Conservation (phyloP, 371 early-diverging fungal genomes). For the Globomyces sp. region DNA sequence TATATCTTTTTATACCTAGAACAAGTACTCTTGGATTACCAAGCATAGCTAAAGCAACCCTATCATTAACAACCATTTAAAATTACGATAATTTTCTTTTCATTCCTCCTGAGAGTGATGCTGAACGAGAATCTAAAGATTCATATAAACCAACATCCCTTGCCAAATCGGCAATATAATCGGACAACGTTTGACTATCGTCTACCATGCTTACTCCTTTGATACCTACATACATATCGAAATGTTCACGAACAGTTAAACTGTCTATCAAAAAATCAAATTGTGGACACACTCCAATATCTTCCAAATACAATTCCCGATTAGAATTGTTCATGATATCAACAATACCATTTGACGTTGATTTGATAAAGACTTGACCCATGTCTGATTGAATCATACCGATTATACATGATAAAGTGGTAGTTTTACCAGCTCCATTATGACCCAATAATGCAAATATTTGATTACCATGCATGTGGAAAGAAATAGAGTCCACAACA, state of each 20-base stretch:
- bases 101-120: slow-evolving; percentile 18
- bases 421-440: slow-evolving; percentile 22
- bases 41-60: neutral
- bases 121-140: neutral
- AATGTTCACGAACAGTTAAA: neutral
- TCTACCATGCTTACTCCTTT: neutral
- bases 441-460: slow-evolving; percentile 18
- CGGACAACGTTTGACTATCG: neutral
- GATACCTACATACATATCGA: neutral
- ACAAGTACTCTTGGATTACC: neutral
- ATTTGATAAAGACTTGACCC: slow-evolving; percentile 12
- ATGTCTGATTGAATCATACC: slow-evolving; percentile 56
- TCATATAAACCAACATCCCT: neutral
- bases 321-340: slow-evolving; percentile 51
- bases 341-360: slow-evolving; percentile 47
- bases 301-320: neutral
- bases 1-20: no score
- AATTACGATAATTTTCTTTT: neutral
- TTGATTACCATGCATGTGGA: no score
- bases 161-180: neutral
- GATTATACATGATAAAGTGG: slow-evolving; percentile 63
- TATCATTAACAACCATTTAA: no score
- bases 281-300: neutral
- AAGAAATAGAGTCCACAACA: no score
- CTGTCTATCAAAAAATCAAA: neutral